Percentiles rank a stretch among this genome's conserved stretches.
These are phyloP conservation scores for Myxozyma neotropica DNA, from an alignment of 805 yeast genomes.

Conservation along the genomic window DNA sequence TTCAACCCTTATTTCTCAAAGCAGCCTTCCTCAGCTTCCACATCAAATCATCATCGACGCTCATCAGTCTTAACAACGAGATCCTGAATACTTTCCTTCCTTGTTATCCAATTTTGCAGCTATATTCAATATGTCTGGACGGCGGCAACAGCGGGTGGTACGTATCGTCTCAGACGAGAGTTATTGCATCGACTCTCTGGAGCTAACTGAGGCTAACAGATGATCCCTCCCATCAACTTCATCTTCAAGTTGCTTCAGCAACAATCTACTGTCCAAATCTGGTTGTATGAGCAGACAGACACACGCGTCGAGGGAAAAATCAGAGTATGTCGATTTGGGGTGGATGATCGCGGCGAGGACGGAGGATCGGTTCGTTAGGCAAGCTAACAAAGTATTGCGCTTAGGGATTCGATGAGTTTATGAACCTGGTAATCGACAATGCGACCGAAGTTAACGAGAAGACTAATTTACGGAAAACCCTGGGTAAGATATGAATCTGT, in stretches of 20 bases:
- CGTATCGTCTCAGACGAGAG: slow-evolving; percentile 7
- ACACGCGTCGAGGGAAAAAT: slow-evolving; percentile 79
- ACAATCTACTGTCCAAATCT: slow-evolving; percentile 74
- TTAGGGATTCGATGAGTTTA: slow-evolving; percentile 92
- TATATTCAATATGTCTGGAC: slow-evolving; percentile 47
- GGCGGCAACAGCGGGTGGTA: slow-evolving; percentile 52
- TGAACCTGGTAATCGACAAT: slow-evolving; percentile 74
- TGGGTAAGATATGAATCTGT: slow-evolving; percentile 53
- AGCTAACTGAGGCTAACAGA: slow-evolving; percentile 40
- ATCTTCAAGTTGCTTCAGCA: slow-evolving; percentile 85
- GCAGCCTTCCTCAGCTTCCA: no score
- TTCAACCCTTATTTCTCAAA: no score
- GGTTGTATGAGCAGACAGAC: slow-evolving; percentile 86
- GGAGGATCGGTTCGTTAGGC: no score
- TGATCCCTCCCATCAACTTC: slow-evolving; percentile 90
- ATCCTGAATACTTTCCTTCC: no score
- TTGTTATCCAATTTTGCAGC: no score
- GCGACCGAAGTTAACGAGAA: slow-evolving; percentile 64
- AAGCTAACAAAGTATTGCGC: background rate
- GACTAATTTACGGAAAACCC: slow-evolving; percentile 52
- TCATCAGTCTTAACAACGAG: no score
- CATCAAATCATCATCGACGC: no score
- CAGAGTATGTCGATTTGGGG: slow-evolving; percentile 41
- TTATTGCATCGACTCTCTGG: background rate
- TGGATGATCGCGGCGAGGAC: background rate